phyloP scores from a whole-genome alignment of 2,329 filamentous ascomycete species.

The Mollisia scopiformis region DNA sequence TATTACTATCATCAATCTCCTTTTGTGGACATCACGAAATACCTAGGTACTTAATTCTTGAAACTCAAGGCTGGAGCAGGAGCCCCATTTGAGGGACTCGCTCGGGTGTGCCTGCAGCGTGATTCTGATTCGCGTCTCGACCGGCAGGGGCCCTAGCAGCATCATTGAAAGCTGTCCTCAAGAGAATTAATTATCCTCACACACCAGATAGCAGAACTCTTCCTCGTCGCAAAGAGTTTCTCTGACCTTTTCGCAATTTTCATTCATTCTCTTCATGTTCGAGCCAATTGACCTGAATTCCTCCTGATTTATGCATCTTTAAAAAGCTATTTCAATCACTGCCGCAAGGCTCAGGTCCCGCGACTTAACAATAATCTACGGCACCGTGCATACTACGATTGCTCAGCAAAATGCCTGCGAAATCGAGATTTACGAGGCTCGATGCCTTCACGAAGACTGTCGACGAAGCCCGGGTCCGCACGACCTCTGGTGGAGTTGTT shows the following conservation, averaged over 20 bases:
- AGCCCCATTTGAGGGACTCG: too few species aligned
- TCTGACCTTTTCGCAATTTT: background rate
- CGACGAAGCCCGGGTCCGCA: slow-evolving; percentile 94
- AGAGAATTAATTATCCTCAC: slow-evolving; percentile 9
- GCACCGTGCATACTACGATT: background rate
- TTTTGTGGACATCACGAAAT: too few species aligned
- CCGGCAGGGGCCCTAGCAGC: background rate
- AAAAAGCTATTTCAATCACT: slow-evolving; percentile 14
- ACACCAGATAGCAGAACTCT: slow-evolving; percentile 1
- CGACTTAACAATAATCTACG: background rate
- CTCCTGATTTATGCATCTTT: slow-evolving; percentile 30
- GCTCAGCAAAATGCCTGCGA: slow-evolving; percentile 69
- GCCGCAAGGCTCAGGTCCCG: slow-evolving; percentile 25
- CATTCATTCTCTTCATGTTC: slow-evolving; percentile 11
- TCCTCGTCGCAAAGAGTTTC: slow-evolving; percentile 14
- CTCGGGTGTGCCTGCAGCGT: background rate
- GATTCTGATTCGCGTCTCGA: background rate
- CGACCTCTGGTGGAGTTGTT: slow-evolving; percentile 92
- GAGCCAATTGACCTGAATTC: slow-evolving; percentile 16
- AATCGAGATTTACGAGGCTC: slow-evolving; percentile 93
- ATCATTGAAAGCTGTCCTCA: slow-evolving; percentile 6
- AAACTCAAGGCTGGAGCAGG: background rate
- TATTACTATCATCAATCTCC: too few species aligned
- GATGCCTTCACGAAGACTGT: slow-evolving; percentile 99
- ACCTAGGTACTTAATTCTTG: background rate